Evolutionary conservation across 495 filamentous ascomycete species (phyloP), one percentile per base, ranked within the genome.

Genomic region (Bathelium albidoporum): DNA sequence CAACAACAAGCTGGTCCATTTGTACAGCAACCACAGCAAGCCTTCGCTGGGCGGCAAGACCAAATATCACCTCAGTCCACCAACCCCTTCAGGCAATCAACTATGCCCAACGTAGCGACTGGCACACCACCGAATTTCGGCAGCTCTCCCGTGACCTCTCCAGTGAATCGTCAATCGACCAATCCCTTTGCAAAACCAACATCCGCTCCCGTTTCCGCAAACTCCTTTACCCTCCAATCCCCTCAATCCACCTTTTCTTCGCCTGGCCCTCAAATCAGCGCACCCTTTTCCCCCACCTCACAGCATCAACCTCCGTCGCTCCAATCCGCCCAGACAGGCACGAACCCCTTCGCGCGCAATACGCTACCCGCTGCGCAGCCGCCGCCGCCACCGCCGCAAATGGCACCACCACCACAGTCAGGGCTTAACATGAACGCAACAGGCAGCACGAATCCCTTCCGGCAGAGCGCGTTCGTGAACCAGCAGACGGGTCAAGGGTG

Each of bases 401-500:
- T 74, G 72, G 24, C 78, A 78, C 82, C 78, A 78, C 82, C 2
- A 77, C 75, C 58, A 65, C 67, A 28, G 72, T 72, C 67, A 1
- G 72, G 71, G 2, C 75, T 87, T 18, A 76, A 79, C 60, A 77
- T 81, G 20, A 85, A 87, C 64, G 83, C 85, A 2, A 96, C 94
- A 1, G 93, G 91, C 9, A 91, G 85, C 69, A 97, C 93, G 18
- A 97, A 97, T 72, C 93, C 93, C 1, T 97, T 97, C 83, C 83
- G 93, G 10, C 90, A 96, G 72, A 88, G 86, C 59, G 82, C 85
- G 0, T 95, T 96, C 68, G 85, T 94, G 36, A 91, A 95, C 68
- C 89, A 93, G 69, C 82, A 85, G 39, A 96, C 90, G 1, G 91
- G 92, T 0, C 80, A 87, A 72, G 88, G 89, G 16, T 96, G 94